These are phyloP conservation scores for Acanthamoeba culbertsoni DNA, from an alignment of 208 protist genomes.

Conservation along the genomic window DNA sequence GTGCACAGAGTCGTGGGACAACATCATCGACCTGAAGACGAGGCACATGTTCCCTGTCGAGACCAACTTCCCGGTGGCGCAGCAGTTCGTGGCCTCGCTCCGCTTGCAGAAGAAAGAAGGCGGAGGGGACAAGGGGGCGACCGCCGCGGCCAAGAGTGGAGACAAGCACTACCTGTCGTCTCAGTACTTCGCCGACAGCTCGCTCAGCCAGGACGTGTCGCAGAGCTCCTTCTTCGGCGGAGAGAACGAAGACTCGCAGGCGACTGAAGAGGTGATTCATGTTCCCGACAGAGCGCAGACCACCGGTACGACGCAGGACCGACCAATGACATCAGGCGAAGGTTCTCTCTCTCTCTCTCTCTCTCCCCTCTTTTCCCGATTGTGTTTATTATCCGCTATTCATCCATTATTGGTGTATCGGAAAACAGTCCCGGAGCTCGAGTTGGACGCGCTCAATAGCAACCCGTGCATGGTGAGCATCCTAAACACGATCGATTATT, in stretches of 20 bases:
- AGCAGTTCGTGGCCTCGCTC: constrained; percentile 53
- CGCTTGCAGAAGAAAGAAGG: background rate
- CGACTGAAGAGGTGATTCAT: background rate
- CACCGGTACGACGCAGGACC: no score
- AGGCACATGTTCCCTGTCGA: constrained; percentile 72
- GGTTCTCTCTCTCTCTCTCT: no score
- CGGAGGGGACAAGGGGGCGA: background rate
- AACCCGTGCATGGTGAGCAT: constrained; percentile 80
- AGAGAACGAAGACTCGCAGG: background rate
- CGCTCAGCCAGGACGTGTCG: constrained; percentile 71
- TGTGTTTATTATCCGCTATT: background rate
- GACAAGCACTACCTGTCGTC: constrained; percentile 72
- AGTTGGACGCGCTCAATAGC: constrained; percentile 77
- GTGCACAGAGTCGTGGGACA: constrained; percentile 83
- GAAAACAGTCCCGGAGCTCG: constrained; percentile 65
- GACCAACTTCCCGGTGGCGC: constrained; percentile 78
- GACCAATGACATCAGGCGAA: no score
- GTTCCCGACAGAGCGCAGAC: background rate
- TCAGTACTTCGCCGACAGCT: constrained; percentile 78
- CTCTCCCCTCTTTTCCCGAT: no score
- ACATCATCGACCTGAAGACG: constrained; percentile 79
- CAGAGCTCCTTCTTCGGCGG: constrained; percentile 10
- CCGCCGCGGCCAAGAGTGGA: background rate
- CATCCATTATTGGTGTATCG: no score
- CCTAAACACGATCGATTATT: constrained; percentile 71